Evolutionary conservation across 1,284 basidiomycete species (phyloP).

Genomic region (Cryptococcus jaspeensis): DNA sequence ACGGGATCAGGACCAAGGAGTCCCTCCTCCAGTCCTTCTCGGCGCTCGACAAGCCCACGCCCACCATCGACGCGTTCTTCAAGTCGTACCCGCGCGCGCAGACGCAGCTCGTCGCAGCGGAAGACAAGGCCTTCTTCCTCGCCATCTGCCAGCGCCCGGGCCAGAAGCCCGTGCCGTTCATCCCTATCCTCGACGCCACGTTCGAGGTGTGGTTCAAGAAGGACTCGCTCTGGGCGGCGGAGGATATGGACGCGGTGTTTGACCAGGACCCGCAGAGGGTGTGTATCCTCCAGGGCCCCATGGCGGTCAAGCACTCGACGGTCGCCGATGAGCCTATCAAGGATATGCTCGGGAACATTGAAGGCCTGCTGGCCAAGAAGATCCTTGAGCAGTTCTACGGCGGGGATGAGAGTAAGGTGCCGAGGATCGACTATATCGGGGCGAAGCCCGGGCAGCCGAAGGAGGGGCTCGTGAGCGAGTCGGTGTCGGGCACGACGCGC

Average conservation of each 20-base stretch:
- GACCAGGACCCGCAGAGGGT: constrained; percentile 98
- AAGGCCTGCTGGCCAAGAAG: constrained; percentile 70
- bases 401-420: constrained; percentile 75
- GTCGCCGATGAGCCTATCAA: constrained; percentile 91
- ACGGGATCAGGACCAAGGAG: constrained; percentile 69
- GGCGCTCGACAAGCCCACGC: constrained; percentile 75
- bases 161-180: constrained; percentile 98
- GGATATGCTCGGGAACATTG: constrained; percentile 86
- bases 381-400: constrained; percentile 79
- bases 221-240: constrained; percentile 97
- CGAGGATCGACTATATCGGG: constrained; percentile 83
- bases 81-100: constrained; percentile 75
- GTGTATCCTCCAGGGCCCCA: constrained; percentile 94
- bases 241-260: constrained; percentile 97
- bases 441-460: constrained; percentile 54
- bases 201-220: constrained; percentile 99
- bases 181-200: constrained; percentile 87
- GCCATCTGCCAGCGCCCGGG: constrained; percentile 90
- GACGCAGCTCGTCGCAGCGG: constrained; percentile 84
- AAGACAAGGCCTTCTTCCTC: constrained; percentile 94
- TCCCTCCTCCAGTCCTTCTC: constrained; percentile 88
- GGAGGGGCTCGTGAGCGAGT: constrained; percentile 55
- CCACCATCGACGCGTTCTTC: constrained; percentile 83
- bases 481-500: constrained; percentile 55
- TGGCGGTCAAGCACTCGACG: constrained; percentile 83